Evolutionary conservation across 2,329 filamentous ascomycete species (phyloP).

Genomic region (Penicillium sp.): DNA sequence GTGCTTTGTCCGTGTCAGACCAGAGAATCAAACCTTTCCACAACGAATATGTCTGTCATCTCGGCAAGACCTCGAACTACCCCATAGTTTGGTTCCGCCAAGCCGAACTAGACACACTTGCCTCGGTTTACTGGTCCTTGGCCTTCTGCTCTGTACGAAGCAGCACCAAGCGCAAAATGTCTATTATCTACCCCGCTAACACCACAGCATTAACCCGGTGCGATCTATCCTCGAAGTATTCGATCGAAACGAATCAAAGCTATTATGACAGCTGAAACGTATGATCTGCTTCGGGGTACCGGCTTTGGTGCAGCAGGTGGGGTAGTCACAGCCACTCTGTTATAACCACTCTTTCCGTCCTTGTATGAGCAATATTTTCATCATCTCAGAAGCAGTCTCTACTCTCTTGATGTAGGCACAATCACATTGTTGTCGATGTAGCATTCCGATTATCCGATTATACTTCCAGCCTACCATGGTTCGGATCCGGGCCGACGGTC

Average conservation of each 20-base stretch:
- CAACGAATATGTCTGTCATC: no score
- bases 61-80: background rate
- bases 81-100: background rate
- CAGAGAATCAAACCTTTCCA: no score
- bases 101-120: background rate
- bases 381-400: no score
- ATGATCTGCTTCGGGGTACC: background rate
- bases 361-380: no score
- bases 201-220: background rate
- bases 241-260: background rate
- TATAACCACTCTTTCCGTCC: background rate
- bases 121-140: no score
- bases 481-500: background rate
- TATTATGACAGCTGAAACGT: background rate
- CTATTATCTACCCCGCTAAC: no score
- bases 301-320: background rate
- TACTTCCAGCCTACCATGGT: constrained; percentile 1
- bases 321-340: background rate
- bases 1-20: no score
- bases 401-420: no score
- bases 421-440: no score
- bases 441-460: no score
- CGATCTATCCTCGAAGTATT: background rate
- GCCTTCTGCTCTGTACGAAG: no score
- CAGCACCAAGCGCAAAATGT: no score